phyloP scores from a whole-genome alignment of 169 alveolate genomes.

The Plasmodium falciparum region DNA sequence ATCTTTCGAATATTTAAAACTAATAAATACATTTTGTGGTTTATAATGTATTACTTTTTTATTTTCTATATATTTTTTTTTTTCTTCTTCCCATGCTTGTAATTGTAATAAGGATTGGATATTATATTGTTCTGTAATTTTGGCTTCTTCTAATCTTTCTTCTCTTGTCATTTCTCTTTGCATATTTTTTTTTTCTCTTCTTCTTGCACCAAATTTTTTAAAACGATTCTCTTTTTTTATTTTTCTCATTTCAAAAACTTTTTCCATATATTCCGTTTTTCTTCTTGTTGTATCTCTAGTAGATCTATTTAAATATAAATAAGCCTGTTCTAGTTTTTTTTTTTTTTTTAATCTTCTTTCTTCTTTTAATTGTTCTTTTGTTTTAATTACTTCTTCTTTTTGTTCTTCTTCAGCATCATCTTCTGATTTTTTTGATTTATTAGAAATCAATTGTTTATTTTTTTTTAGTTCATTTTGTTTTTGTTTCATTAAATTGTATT shows the following conservation, averaged over 20 bases:
- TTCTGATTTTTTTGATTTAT: background rate
- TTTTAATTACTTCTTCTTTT: background rate
- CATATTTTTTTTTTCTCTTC: constrained; percentile 31
- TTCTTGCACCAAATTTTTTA: constrained; percentile 66
- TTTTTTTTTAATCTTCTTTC: constrained; percentile 20
- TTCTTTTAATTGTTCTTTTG: constrained; percentile 10
- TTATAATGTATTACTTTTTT: constrained; percentile 56
- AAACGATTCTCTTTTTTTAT: constrained; percentile 72
- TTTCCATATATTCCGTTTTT: constrained; percentile 69
- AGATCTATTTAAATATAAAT: constrained; percentile 49
- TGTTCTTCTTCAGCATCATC: background rate
- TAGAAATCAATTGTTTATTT: background rate
- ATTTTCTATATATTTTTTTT: constrained; percentile 33
- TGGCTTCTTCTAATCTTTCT: constrained; percentile 87
- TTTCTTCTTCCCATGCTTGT: constrained; percentile 86
- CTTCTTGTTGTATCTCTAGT: constrained; percentile 68
- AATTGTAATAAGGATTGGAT: constrained; percentile 82
- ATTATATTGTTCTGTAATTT: constrained; percentile 85
- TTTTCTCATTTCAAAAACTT: constrained; percentile 71
- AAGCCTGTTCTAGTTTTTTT: constrained; percentile 23
- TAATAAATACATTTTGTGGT: constrained; percentile 64
- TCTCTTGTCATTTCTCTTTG: constrained; percentile 85
- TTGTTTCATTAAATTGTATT: constrained; percentile 44
- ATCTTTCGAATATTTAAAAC: constrained; percentile 69
- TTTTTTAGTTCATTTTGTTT: constrained; percentile 18